Evolutionary conservation across 805 yeast species (phyloP), one percentile per base, ranked within the genome.

Genomic region (Barnettozyma populi): DNA sequence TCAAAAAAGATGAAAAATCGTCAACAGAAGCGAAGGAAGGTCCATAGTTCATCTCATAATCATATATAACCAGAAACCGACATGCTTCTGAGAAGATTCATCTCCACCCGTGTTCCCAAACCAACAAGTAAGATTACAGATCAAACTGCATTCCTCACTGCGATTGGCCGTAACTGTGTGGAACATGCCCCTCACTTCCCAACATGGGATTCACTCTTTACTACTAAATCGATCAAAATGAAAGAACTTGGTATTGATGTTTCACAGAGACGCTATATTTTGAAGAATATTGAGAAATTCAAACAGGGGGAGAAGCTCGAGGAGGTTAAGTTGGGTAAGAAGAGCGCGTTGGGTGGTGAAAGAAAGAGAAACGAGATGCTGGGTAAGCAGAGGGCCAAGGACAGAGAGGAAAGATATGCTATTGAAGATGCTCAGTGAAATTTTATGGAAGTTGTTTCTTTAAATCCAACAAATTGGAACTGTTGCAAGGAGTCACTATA

Each of bases 281-380:
- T 89, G 51, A 70, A 75, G 41, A 90, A 95, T 83, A 74, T 79
- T 43, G 82, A 90, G 59, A 79, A 76, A 57, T 84, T 74, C 59
- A 75, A 79, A 57, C 74, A 78, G 51, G 79, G 82, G 46, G 74
- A 72, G 46, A 72, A 76, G 19, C 16, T 86, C 48, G 59, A 69
- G 48, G 86, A 81, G 59, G 72, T 79, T 53, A 77, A 76, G 56
- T 66, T 71, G 52, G 88, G 90, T n/a, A 82, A 76, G 72, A 88
- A 88, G 74, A 74, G 76, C 57, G 72, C 71, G 57, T 72, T 80
- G 68, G 97, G 97, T 23, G 96, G 97, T 60, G 97, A 90, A 68
- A 79, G 96, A 64, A 84, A 80, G 59, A 77, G 84, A 51, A 79
- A 76, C 58, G 84, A 82, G 60, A 75, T 75, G 55, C 68, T 73